Evolutionary conservation across 257 asterid genomes (phyloP), one percentile per base, ranked within the genome.

Genomic region (Jaltomata sinuosa): DNA sequence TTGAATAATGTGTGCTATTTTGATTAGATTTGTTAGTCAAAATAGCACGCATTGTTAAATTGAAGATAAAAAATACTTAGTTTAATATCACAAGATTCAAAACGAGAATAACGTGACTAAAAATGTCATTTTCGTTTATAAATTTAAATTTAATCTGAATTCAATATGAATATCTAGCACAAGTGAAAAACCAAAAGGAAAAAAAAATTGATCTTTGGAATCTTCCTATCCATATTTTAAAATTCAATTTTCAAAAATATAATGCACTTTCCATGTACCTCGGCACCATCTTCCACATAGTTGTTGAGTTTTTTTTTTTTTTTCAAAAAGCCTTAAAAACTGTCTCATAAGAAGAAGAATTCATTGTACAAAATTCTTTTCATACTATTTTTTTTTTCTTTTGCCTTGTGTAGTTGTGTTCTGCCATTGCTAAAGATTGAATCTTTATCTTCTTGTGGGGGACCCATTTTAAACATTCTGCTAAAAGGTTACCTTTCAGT

Each of bases 101-200:
- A n/a, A n/a, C n/a, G n/a, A n/a, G n/a, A n/a, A n/a, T n/a, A n/a
- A n/a, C n/a, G n/a, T n/a, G n/a, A n/a, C n/a, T n/a, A n/a, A n/a
- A n/a, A n/a, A n/a, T n/a, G n/a, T n/a, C n/a, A n/a, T n/a, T n/a
- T n/a, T n/a, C n/a, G n/a, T n/a, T n/a, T n/a, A n/a, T n/a, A n/a
- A n/a, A n/a, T n/a, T n/a, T n/a, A n/a, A n/a, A n/a, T n/a, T n/a
- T 32, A 32, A 3, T 32, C 36, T 32, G 3, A 32, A 2, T 55
- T 55, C 8, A 55, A 1, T 55, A 55, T 0, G 9, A 21, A 21
- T 55, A 12, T 47, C 0, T 1, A 50, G 4, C 0, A 5, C 1
- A 0, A 15, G 0, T 0, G 55, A 15, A 50, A 16, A 50, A 50
- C 0, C 0, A n/a, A 0, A n/a, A 8, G 0, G 21, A 22, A 10